A percentile compares a stretch with the other conserved stretches of the same genome.
Evolutionary conservation across 2,329 filamentous ascomycete species (phyloP).

Genomic region (Daldinia sp.): DNA sequence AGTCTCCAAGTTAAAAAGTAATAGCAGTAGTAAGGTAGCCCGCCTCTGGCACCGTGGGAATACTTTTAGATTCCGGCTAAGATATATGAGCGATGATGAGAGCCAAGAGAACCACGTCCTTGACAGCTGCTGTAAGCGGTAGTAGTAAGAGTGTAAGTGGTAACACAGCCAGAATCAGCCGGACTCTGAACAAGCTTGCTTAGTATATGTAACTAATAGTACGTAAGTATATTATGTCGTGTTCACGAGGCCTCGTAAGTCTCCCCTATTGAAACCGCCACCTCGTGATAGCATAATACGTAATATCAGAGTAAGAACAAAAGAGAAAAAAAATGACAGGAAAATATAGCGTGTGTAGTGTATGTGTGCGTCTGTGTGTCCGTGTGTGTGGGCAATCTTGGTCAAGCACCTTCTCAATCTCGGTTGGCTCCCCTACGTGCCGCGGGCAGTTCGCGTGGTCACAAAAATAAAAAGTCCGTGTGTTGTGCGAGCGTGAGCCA

Average conservation of each 20-base stretch:
- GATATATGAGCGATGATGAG: background rate
- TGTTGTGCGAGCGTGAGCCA: background rate
- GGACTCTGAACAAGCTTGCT: background rate
- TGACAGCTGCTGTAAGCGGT: background rate
- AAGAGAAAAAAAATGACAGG: background rate
- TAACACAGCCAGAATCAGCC: background rate
- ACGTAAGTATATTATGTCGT: background rate
- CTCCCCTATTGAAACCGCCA: conserved; percentile 1
- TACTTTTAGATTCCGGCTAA: background rate
- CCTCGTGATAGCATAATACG: conserved; percentile 10
- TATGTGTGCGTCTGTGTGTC: background rate
- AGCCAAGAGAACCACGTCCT: background rate
- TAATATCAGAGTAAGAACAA: conserved; percentile 2
- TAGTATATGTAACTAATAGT: background rate
- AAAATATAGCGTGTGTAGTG: background rate
- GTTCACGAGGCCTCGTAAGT: conserved; percentile 11
- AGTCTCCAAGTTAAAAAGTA: background rate
- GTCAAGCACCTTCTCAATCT: conserved; percentile 28
- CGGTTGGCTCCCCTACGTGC: conserved; percentile 21
- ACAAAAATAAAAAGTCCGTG: conserved; percentile 21
- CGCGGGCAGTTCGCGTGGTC: conserved; percentile 34
- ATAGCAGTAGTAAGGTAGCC: background rate
- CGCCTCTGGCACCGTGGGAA: background rate
- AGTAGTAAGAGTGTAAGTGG: conserved; percentile 1
- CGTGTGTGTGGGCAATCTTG: conserved; percentile 24